Base-by-base conservation (phyloP, 495 filamentous ascomycete genomes). In the Neurospora sp. region DNA sequence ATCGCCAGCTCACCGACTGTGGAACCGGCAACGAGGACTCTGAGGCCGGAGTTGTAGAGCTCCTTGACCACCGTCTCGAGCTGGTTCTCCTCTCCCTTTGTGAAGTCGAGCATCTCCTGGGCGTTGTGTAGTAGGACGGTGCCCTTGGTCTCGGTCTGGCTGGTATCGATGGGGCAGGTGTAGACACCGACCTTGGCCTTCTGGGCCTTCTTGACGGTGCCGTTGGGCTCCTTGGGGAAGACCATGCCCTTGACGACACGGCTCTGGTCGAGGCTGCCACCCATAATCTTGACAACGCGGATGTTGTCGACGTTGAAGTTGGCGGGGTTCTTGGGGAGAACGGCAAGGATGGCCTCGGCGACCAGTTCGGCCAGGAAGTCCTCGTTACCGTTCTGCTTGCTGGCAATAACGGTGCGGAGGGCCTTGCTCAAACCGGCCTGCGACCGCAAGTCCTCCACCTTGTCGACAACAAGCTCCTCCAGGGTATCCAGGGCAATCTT, bases 281-380 rank as follows among this genome's bases (percentile, higher is more conserved):
- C 96, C 96, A 99, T 98, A 76, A 99, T 98, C 86, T 99, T 99
- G 72, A 99, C 96, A 73, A 99, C 96, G 69, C 96, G 93, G 75
- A 99, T 90, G 80, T 98, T 99, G 86, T 99, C 96, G 75, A 99
- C 96, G 83, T 98, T 99, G 86, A 99, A 99, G 85, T 98, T 97
- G 80, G 86, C 81, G n/a, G 96, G 92, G 85, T 98, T 96, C 86
- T 97, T 98, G 73, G 96, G 96, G 68, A 98, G 88, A 4, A 99
- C 96, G 69, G 93, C 90, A 70, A 98, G 89, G 35, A 98, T 93
- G 38, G 95, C 96, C 85, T 98, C 94, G 42, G 96, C 90, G 71
- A 99, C 95, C 75, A 98, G 84, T 22, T 87, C 82, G 69, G 96
- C 93, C 44, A 99, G 87, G 73, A 91, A 84, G 75, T 97, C 94